A percentile compares a stretch with the other conserved stretches of the same genome.
Conservation (phyloP, 2,329 filamentous ascomycete genomes). For the Penicillium rolfsii region DNA sequence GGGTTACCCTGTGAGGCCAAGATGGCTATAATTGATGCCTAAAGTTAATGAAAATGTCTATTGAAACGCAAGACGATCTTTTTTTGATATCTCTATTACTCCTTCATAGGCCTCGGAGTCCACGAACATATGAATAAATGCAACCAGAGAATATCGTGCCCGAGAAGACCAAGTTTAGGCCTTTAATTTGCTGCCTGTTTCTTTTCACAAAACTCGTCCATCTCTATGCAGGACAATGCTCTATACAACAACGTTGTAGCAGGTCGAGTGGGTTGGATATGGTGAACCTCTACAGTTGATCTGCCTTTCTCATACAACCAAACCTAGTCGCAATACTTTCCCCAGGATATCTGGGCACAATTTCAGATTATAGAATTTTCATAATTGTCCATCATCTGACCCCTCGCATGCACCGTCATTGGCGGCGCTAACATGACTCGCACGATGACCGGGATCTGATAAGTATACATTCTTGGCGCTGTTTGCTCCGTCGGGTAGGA, state of each 20-base stretch:
- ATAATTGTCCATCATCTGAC: constrained; percentile 3
- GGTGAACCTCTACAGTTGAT: background rate
- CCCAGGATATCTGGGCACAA: background rate
- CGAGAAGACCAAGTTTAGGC: no score
- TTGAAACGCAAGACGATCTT: no score
- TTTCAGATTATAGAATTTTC: background rate
- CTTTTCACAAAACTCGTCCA: no score
- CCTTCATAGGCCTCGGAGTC: no score
- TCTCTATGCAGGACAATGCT: no score
- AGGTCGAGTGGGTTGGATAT: constrained; percentile 15
- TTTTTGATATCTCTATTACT: no score
- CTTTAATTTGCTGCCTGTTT: no score
- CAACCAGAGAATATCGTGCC: no score
- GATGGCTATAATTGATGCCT: no score
- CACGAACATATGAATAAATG: no score
- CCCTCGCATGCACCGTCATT: background rate
- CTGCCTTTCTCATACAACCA: background rate
- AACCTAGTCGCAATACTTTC: background rate
- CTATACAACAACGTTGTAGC: background rate
- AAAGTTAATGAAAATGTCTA: no score
- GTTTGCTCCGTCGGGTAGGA: background rate
- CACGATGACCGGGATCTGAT: background rate
- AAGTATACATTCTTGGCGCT: constrained; percentile 10
- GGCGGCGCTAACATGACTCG: background rate
- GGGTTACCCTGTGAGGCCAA: no score